These are phyloP conservation scores for Tulasnella sp. DNA, from an alignment of 768 basidiomycete genomes.

Conservation along the genomic window DNA sequence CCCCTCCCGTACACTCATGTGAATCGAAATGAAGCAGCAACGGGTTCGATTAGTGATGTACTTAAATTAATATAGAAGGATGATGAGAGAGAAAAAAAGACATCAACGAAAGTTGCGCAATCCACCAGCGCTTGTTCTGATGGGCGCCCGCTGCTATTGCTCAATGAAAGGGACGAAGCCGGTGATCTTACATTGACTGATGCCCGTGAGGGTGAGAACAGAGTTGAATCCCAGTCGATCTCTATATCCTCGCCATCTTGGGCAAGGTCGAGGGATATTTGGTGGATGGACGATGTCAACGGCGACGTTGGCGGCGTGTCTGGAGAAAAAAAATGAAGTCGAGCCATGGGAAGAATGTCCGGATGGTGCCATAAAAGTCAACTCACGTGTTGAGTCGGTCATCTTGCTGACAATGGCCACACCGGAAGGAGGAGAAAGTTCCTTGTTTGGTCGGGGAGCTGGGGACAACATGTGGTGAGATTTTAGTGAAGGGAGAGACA, in stretches of 20 bases:
- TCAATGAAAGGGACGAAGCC: not conserved
- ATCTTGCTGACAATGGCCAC: not conserved
- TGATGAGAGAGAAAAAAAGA: not conserved
- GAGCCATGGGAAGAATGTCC: not conserved
- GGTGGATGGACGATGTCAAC: not conserved
- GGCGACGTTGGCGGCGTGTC: not conserved
- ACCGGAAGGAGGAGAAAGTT: not conserved
- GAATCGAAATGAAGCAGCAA: no score
- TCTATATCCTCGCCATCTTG: not conserved
- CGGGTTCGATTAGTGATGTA: no score
- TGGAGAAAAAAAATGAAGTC: not conserved
- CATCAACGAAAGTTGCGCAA: not conserved
- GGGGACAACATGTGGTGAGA: not conserved
- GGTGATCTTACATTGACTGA: not conserved
- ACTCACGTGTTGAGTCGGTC: not conserved
- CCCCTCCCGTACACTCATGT: no score
- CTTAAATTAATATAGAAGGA: not conserved
- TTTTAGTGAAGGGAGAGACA: not conserved
- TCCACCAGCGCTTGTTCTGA: not conserved
- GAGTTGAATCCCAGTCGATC: not conserved
- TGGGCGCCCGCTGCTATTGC: not conserved
- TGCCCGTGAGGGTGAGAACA: not conserved
- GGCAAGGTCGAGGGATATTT: not conserved
- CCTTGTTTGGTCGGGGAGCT: not conserved
- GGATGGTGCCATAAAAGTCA: not conserved